These are phyloP conservation scores for Quercus variabilis DNA, from an alignment of 306 rosid species.

Conservation along the genomic window DNA sequence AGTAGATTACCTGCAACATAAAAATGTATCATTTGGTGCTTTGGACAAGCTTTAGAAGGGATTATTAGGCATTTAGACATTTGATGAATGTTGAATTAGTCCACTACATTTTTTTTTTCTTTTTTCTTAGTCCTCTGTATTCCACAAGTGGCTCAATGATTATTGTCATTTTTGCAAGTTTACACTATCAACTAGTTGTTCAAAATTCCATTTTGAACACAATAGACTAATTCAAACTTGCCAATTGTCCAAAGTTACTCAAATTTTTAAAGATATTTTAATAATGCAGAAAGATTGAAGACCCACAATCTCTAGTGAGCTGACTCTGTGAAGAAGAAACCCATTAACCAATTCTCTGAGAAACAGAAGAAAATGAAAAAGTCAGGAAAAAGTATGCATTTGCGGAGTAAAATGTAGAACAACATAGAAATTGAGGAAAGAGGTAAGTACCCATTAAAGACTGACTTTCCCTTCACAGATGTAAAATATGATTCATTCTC, in stretches of 20 bases:
- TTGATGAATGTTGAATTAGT: background rate
- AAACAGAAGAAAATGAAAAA: background rate
- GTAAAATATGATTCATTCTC: slow-evolving; percentile 26
- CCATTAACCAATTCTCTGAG: slow-evolving; percentile 39
- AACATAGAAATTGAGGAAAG: background rate
- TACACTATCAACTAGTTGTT: background rate
- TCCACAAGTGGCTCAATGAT: background rate
- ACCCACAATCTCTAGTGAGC: slow-evolving; percentile 50
- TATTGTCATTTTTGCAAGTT: background rate
- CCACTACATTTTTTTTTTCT: background rate
- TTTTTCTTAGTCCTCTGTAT: background rate
- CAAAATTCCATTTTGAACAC: background rate
- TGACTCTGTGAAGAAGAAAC: slow-evolving; percentile 55
- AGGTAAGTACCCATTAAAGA: slow-evolving; percentile 26
- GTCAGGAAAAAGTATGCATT: background rate
- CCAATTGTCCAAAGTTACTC: background rate
- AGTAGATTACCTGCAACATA: slow-evolving; percentile 40
- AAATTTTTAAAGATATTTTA: background rate
- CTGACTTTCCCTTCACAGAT: slow-evolving; percentile 25
- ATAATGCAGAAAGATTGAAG: slow-evolving; percentile 3
- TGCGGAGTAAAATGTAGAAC: background rate
- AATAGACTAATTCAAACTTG: background rate
- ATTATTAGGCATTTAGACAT: background rate
- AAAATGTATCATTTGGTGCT: slow-evolving; percentile 18
- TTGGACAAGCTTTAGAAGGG: background rate